Conservation (phyloP, 2,329 filamentous ascomycete species). For the Pseudogymnoascus sp. region DNA sequence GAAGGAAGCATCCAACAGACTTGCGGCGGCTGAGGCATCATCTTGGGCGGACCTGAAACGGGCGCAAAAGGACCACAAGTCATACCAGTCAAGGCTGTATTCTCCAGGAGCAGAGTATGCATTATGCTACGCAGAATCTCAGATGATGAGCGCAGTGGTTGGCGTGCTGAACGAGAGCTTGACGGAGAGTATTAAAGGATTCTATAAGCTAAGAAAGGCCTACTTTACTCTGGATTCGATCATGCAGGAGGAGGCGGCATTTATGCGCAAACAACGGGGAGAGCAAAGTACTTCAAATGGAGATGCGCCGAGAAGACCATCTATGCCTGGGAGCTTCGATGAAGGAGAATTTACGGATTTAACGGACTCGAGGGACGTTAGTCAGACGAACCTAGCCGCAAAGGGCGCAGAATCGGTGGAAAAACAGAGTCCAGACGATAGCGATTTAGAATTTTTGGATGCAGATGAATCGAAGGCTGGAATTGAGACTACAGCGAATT, state of each 20-base stretch:
- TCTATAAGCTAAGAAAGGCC: conserved; percentile 87
- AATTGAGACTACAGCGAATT: conserved; percentile 35
- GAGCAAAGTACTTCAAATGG: background rate
- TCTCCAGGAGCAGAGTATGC: conserved; percentile 80
- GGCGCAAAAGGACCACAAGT: conserved; percentile 59
- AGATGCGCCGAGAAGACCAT: background rate
- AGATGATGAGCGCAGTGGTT: conserved; percentile 84
- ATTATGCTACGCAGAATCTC: conserved; percentile 74
- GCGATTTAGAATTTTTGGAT: conserved; percentile 50
- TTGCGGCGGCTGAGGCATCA: conserved; percentile 68
- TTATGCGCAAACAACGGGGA: conserved; percentile 29
- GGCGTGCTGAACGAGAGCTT: conserved; percentile 87
- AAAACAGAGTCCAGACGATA: conserved; percentile 28
- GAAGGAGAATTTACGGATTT: conserved; percentile 25
- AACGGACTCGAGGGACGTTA: conserved; percentile 1
- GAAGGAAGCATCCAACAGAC: conserved; percentile 66
- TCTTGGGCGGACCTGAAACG: conserved; percentile 71
- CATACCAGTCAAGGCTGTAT: conserved; percentile 57
- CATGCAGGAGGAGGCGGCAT: conserved; percentile 63
- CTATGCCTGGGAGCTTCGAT: conserved; percentile 34
- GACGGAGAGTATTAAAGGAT: conserved; percentile 83
- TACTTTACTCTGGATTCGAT: conserved; percentile 77
- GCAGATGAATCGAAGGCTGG: conserved; percentile 44
- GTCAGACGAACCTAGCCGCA: background rate
- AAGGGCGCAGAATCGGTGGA: background rate